Evolutionary conservation across 768 basidiomycete genomes (phyloP).

Genomic region (Trametopsis cervina): DNA sequence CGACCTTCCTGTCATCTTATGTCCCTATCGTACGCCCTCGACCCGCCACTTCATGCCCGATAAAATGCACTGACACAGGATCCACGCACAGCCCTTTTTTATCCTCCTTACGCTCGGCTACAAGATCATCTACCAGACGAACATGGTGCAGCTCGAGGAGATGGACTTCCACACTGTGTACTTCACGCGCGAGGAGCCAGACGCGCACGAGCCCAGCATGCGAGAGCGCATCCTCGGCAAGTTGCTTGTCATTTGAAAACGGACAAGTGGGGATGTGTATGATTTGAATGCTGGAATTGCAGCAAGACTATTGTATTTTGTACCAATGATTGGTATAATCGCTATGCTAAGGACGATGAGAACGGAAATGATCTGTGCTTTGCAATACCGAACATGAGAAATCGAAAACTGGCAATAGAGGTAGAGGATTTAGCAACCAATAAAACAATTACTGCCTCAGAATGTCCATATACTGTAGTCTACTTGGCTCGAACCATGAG

Average conservation of each 20-base stretch:
- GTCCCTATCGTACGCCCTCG: constrained; percentile 18
- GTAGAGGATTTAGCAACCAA: too few species aligned
- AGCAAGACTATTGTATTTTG: too few species aligned
- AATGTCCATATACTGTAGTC: too few species aligned
- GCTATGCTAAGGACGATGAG: too few species aligned
- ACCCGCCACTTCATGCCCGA: background rate
- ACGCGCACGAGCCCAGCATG: constrained; percentile 1
- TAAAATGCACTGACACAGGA: background rate
- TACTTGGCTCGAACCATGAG: too few species aligned
- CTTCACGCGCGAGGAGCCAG: background rate
- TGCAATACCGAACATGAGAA: too few species aligned
- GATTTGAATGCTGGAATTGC: too few species aligned
- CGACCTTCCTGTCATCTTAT: constrained; percentile 21
- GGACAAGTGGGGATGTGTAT: too few species aligned
- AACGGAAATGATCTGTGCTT: too few species aligned
- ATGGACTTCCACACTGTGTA: constrained; percentile 16
- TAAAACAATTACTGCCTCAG: too few species aligned
- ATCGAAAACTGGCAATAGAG: too few species aligned
- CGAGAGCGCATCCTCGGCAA: constrained; percentile 11
- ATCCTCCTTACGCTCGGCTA: constrained; percentile 22
- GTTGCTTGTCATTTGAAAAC: constrained; percentile 10
- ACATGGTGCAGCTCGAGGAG: constrained; percentile 18
- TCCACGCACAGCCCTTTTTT: constrained; percentile 18
- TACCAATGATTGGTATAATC: too few species aligned
- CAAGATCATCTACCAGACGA: constrained; percentile 24